Evolutionary conservation across 108 stramenopile genomes (phyloP).

Genomic region (Skeletonema potamos): DNA sequence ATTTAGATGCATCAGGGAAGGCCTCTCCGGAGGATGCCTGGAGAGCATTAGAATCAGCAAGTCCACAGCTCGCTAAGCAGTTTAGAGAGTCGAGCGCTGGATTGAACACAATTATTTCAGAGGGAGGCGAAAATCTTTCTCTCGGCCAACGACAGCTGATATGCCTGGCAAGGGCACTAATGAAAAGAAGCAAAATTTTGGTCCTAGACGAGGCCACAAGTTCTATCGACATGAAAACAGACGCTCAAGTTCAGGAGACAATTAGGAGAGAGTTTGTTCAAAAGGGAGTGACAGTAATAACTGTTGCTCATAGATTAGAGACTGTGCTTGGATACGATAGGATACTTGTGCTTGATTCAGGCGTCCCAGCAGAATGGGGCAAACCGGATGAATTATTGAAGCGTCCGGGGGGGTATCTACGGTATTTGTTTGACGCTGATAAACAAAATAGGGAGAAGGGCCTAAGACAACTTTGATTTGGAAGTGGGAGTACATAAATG

Average conservation of each 20-base stretch:
- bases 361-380: constrained; percentile 77
- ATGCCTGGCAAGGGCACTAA: constrained; percentile 89
- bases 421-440: constrained; percentile 61
- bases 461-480: background rate
- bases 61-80: constrained; percentile 64
- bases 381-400: constrained; percentile 58
- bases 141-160: constrained; percentile 91
- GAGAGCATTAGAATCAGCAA: constrained; percentile 78
- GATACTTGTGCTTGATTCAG: constrained; percentile 90
- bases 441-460: constrained; percentile 46
- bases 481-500: background rate
- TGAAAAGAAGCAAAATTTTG: constrained; percentile 77
- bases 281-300: constrained; percentile 82
- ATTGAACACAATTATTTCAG: constrained; percentile 59
- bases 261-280: constrained; percentile 78
- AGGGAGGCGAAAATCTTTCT: constrained; percentile 89
- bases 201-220: constrained; percentile 89
- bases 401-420: constrained; percentile 47
- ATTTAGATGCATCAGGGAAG: constrained; percentile 83
- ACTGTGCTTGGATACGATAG: constrained; percentile 91
- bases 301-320: constrained; percentile 89
- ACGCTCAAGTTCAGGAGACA: constrained; percentile 71
- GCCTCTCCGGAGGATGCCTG: constrained; percentile 70
- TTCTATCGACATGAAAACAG: constrained; percentile 76
- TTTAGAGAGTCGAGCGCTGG: constrained; percentile 42